Evolutionary conservation across 345 rosid species (phyloP), one percentile per base, ranked within the genome.

Genomic region (Erysimum cheiranthoides): DNA sequence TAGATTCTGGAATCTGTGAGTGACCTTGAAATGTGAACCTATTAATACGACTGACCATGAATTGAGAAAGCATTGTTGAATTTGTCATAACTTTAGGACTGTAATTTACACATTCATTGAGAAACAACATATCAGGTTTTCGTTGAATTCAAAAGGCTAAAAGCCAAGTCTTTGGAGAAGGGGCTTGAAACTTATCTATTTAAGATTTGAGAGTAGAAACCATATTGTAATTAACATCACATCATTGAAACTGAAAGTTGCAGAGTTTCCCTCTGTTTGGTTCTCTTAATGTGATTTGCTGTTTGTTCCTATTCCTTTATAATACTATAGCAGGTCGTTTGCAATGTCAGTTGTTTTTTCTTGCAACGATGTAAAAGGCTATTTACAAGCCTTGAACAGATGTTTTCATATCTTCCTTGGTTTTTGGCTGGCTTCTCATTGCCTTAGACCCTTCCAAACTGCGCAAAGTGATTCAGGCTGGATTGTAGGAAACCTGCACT

Each of bases 1-100:
- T 54, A 28, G 27, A 53, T 77, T 77, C 53, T 35, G 18, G 59
- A 77, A 34, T 54, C 65, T 77, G 58, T 61, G 52, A 62, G 66
- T 10, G 28, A 36, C 50, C 68, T 70, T 14, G 34, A 30, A 30
- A 56, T 6, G 31, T 17, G 56, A 11, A 68, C 9, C 72, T 52
- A 8, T 36, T 14, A 6, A 13, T 3, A 40, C 5, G 40, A 36
- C 32, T 70, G 58, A 58, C 46, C 58, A 8, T 61, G 34, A 11
- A 39, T 50, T 49, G 36, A 35, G 25, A 43, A 53, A 43, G n/a
- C 13, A 1, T 40, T 52, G 65, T 11, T 73, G 50, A 51, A 36
- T 57, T 49, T 21, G 25, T 45, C 14, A 14, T 74, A 42, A 42
- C 65, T 64, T 18, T 65, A 45, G 38, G 28, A 2, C 32, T 66